phyloP scores from a whole-genome alignment of 257 asterid genomes.

The Leptodermis oblonga region DNA sequence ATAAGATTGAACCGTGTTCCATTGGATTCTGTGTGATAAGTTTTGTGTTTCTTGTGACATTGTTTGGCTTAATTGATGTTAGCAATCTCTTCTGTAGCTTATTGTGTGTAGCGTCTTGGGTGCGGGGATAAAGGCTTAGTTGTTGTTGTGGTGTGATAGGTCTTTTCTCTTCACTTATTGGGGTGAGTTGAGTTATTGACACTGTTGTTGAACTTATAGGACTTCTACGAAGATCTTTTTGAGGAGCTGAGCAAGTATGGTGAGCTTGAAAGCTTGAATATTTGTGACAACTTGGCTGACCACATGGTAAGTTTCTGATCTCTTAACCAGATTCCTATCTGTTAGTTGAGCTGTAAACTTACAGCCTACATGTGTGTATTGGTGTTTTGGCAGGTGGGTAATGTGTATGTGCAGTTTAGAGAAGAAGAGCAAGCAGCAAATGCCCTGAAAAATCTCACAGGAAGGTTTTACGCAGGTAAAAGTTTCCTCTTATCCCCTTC shows the following conservation, averaged over 20 bases:
- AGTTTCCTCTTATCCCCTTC: background rate
- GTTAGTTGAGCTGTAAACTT: background rate
- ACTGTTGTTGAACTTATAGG: slow-evolving; percentile 39
- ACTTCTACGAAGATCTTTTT: slow-evolving; percentile 87
- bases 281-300: slow-evolving; percentile 94
- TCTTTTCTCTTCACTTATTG: background rate
- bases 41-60: too few species aligned
- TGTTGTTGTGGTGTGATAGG: background rate
- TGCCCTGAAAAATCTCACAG: slow-evolving; percentile 79
- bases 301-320: slow-evolving; percentile 60
- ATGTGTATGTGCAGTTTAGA: slow-evolving; percentile 95
- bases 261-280: slow-evolving; percentile 78
- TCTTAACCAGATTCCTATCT: background rate
- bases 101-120: too few species aligned
- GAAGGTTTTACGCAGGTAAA: slow-evolving; percentile 85
- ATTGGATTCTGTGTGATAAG: too few species aligned
- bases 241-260: slow-evolving; percentile 92
- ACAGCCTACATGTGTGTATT: background rate
- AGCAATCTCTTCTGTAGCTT: background rate
- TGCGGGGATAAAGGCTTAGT: too few species aligned
- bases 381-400: slow-evolving; percentile 69
- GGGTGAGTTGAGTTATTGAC: background rate
- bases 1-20: too few species aligned
- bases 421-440: slow-evolving; percentile 97
- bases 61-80: background rate